Evolutionary conservation across 2,329 filamentous ascomycete species (phyloP).

Genomic region (Emericellopsis atlantica): DNA sequence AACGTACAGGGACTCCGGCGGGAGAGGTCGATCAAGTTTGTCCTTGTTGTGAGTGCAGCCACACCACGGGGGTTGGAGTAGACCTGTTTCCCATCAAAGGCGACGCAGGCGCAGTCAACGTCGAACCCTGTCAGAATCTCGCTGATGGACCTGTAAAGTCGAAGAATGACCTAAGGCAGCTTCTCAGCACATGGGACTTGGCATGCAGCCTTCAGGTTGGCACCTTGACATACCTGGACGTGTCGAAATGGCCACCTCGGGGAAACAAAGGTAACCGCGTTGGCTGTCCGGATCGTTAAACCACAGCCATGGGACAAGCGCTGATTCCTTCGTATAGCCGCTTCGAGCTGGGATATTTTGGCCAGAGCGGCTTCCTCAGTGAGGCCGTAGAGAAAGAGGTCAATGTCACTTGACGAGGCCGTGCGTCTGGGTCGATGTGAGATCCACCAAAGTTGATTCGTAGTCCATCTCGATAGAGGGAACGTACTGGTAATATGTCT

Average conservation of each 20-base stretch:
- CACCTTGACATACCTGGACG: conserved; percentile 31
- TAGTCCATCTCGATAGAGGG: conserved; percentile 18
- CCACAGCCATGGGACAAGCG: conserved; percentile 19
- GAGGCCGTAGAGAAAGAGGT: conserved; percentile 65
- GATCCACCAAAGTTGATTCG: background rate
- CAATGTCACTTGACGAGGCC: conserved; percentile 40
- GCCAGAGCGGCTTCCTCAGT: conserved; percentile 50
- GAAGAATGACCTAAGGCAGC: conserved; percentile 50
- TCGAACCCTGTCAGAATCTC: conserved; percentile 84
- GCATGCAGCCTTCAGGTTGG: too few species aligned
- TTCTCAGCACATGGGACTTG: too few species aligned
- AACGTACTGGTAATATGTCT: conserved; percentile 62
- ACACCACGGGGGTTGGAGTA: conserved; percentile 59
- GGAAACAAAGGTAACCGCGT: conserved; percentile 65
- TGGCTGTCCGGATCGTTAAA: conserved; percentile 52
- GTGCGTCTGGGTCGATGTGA: background rate
- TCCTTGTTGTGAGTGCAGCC: conserved; percentile 61
- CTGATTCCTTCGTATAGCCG: conserved; percentile 58
- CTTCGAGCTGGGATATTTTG: conserved; percentile 66
- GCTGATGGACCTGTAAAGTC: conserved; percentile 68
- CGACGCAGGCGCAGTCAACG: conserved; percentile 72
- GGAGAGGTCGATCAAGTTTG: conserved; percentile 60
- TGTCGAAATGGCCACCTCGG: conserved; percentile 60
- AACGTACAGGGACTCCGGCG: conserved; percentile 50
- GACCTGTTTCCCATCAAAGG: conserved; percentile 67